Percentiles rank a stretch among this genome's conserved stretches.
phyloP scores from a whole-genome alignment of 1,284 basidiomycete species.

The Pseudomicrostroma phylloplanum region DNA sequence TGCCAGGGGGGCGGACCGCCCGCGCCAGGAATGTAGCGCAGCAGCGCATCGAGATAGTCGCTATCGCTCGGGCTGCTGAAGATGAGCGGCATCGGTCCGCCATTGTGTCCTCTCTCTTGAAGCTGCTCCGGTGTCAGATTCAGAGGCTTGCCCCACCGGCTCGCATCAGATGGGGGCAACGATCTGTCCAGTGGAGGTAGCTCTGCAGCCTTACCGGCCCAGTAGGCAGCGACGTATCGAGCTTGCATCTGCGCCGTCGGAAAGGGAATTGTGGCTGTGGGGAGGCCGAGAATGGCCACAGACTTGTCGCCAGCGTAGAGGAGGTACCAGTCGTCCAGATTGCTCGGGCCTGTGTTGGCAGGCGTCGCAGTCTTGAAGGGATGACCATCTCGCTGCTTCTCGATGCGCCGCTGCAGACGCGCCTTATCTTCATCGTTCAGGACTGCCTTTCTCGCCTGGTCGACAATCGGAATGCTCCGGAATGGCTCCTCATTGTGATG shows the following conservation, averaged over 20 bases:
- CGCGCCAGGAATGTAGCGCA: conserved; percentile 14
- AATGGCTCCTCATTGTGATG: conserved; percentile 22
- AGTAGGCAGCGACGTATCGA: conserved; percentile 19
- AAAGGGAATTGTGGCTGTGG: conserved; percentile 43
- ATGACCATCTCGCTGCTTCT: background rate
- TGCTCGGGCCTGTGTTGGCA: conserved; percentile 19
- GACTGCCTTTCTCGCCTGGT: background rate
- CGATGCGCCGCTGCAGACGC: background rate
- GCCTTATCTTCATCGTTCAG: conserved; percentile 1
- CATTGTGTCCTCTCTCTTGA: conserved; percentile 4
- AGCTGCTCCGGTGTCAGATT: background rate
- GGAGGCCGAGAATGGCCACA: conserved; percentile 35
- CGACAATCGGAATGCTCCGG: conserved; percentile 18
- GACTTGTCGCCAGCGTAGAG: conserved; percentile 33
- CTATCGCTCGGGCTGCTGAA: conserved; percentile 25
- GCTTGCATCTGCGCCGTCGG: conserved; percentile 39
- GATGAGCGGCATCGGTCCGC: conserved; percentile 11
- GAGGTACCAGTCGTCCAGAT: conserved; percentile 45
- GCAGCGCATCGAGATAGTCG: conserved; percentile 32
- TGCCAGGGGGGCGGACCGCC: background rate
- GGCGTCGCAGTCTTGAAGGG: background rate
- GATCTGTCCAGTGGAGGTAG: background rate
- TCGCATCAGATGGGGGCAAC: conserved; percentile 7
- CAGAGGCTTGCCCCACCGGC: background rate
- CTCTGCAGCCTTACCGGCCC: background rate